A percentile compares a stretch with the other conserved stretches of the same genome.
These are phyloP conservation scores for Colletotrichum sp. DNA, from an alignment of 2,329 filamentous ascomycete genomes.

Conservation along the genomic window DNA sequence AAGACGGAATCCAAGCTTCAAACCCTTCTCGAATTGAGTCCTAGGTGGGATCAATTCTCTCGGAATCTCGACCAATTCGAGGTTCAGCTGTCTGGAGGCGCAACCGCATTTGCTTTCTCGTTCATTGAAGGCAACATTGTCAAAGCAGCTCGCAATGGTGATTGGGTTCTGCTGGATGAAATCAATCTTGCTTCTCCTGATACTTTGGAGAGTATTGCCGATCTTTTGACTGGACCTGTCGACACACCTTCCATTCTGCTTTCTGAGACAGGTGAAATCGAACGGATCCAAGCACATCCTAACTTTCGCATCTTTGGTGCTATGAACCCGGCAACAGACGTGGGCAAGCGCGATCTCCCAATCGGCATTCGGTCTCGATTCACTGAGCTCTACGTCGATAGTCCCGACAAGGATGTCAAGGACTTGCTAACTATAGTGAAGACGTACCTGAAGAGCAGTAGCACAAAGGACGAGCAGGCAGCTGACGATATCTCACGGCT, in stretches of 20 bases:
- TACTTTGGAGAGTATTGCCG: conserved; percentile 91
- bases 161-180: conserved; percentile 97
- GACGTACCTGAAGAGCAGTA: conserved; percentile 79
- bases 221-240: conserved; percentile 78
- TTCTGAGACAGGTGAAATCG: conserved; percentile 91
- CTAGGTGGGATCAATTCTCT: conserved; percentile 83
- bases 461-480: conserved; percentile 74
- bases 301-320: conserved; percentile 97
- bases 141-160: conserved; percentile 92
- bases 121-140: conserved; percentile 97
- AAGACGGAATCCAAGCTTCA: conserved; percentile 72
- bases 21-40: conserved; percentile 59
- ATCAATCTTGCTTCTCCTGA: conserved; percentile 96
- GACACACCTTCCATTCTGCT: conserved; percentile 83
- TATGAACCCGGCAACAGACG: conserved; percentile 98
- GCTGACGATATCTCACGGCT: conserved; percentile 83
- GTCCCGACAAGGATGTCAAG: conserved; percentile 84
- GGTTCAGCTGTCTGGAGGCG: conserved; percentile 74
- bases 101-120: conserved; percentile 85
- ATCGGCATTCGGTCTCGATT: conserved; percentile 89
- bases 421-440: conserved; percentile 89
- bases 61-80: conserved; percentile 79
- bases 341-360: conserved; percentile 93
- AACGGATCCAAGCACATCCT: conserved; percentile 86
- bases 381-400: conserved; percentile 93